phyloP scores from a whole-genome alignment of 257 asterid genomes.

The Nicotiana noctiflora region DNA sequence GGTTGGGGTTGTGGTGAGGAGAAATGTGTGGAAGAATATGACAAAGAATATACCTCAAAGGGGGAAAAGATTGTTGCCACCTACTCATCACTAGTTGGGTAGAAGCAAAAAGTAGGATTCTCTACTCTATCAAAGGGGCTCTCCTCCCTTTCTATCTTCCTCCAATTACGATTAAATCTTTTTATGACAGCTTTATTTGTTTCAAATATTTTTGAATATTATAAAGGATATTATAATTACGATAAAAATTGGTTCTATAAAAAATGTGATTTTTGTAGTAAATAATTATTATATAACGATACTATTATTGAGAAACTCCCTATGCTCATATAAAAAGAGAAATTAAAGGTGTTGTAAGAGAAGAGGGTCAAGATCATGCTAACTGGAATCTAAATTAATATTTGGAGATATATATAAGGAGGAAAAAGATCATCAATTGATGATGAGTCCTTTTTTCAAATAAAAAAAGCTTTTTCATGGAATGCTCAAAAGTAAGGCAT shows the following conservation, averaged over 20 bases:
- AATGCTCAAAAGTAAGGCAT: constrained; percentile 9
- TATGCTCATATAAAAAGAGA: not conserved
- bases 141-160: not conserved
- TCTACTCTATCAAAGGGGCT: not conserved
- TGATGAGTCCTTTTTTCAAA: not conserved
- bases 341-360: not conserved
- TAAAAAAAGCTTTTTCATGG: constrained; percentile 13
- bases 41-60: constrained; percentile 11
- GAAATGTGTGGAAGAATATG: constrained; percentile 6
- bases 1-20: not conserved
- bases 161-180: not conserved
- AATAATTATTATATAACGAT: too few relatives aligned
- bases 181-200: too few relatives aligned
- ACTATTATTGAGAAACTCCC: too few relatives aligned
- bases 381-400: constrained; percentile 10
- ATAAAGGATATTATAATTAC: too few relatives aligned
- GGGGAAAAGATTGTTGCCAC: not conserved
- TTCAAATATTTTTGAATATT: too few relatives aligned
- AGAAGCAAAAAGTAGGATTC: constrained; percentile 5
- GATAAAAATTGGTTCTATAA: too few relatives aligned
- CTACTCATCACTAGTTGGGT: not conserved
- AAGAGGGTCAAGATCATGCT: constrained; percentile 13
- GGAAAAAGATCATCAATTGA: not conserved
- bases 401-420: not conserved
- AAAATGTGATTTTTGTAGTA: too few relatives aligned